Percentiles rank a stretch among this genome's conserved stretches.
Evolutionary conservation across 345 rosid species (phyloP).

Genomic region (Brassica nigra): DNA sequence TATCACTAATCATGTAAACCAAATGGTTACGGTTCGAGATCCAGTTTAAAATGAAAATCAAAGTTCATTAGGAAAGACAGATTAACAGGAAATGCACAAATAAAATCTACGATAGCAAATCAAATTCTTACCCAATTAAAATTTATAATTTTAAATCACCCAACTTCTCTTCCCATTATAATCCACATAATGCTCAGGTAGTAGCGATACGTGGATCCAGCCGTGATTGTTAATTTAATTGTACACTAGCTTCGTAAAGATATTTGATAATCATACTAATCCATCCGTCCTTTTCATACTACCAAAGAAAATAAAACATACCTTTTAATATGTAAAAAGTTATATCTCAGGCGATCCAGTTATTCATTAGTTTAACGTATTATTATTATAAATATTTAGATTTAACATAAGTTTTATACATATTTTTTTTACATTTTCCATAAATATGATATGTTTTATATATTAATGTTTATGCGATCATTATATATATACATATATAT

Average conservation of each 20-base stretch:
- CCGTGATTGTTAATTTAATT: background rate
- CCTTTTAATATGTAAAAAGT: background rate
- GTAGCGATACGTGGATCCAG: slow-evolving; percentile 22
- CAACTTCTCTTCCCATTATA: background rate
- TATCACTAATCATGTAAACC: too few relatives aligned
- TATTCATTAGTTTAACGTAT: too few relatives aligned
- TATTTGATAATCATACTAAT: background rate
- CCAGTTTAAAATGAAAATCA: background rate
- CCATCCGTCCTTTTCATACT: background rate
- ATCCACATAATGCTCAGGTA: slow-evolving; percentile 10
- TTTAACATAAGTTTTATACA: too few relatives aligned
- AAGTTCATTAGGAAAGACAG: background rate
- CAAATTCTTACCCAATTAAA: background rate
- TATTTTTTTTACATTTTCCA: too few relatives aligned
- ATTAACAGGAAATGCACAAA: background rate
- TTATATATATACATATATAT: too few relatives aligned
- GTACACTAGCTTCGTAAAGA: background rate
- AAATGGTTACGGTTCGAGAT: too few relatives aligned
- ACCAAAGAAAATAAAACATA: background rate
- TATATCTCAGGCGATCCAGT: too few relatives aligned
- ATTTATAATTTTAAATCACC: background rate
- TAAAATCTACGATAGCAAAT: background rate
- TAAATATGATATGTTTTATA: too few relatives aligned
- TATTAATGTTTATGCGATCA: too few relatives aligned
- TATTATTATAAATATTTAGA: too few relatives aligned